A percentile compares a stretch with the other conserved stretches of the same genome.
Evolutionary conservation across 108 stramenopile genomes (phyloP).

Genomic region (Aurantiochytrium sp.): DNA sequence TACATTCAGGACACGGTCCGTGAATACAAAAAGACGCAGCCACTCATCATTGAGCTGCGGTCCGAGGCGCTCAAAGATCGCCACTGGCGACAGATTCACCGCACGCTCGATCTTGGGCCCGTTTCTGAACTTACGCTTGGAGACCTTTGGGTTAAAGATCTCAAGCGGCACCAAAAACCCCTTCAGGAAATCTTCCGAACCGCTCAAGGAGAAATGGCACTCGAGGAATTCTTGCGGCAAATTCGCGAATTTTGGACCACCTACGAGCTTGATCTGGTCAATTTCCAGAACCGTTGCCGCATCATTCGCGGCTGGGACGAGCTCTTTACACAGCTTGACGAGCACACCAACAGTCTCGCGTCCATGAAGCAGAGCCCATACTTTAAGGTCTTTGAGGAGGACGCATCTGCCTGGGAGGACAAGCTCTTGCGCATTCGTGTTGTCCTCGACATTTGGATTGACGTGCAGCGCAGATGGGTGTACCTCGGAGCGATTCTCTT

Average conservation of each 20-base stretch:
- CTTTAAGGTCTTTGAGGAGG: conserved; percentile 93
- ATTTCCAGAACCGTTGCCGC: conserved; percentile 84
- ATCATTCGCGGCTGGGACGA: conserved; percentile 91
- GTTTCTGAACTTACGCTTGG: conserved; percentile 80
- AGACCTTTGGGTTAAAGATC: conserved; percentile 79
- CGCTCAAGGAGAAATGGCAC: conserved; percentile 96
- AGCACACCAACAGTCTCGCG: conserved; percentile 80
- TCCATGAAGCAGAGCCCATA: conserved; percentile 89
- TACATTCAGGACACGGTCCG: conserved; percentile 69
- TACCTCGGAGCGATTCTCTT: conserved; percentile 92
- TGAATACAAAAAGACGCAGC: conserved; percentile 56
- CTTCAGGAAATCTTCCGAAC: conserved; percentile 72
- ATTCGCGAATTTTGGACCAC: conserved; percentile 92
- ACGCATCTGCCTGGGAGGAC: conserved; percentile 85
- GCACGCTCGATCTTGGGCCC: conserved; percentile 58
- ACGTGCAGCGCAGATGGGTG: conserved; percentile 93
- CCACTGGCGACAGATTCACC: conserved; percentile 82
- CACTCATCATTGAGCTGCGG: conserved; percentile 73
- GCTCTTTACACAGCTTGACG: conserved; percentile 84
- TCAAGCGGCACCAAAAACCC: conserved; percentile 69
- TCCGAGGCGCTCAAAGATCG: conserved; percentile 91
- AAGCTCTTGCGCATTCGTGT: conserved; percentile 74
- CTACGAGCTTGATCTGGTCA: conserved; percentile 77
- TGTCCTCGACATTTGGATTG: conserved; percentile 90
- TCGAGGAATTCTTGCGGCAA: conserved; percentile 84